Evolutionary conservation across 2,329 filamentous ascomycete species (phyloP), one percentile per base, ranked within the genome.

Genomic region (Neofusicoccum cordaticola): DNA sequence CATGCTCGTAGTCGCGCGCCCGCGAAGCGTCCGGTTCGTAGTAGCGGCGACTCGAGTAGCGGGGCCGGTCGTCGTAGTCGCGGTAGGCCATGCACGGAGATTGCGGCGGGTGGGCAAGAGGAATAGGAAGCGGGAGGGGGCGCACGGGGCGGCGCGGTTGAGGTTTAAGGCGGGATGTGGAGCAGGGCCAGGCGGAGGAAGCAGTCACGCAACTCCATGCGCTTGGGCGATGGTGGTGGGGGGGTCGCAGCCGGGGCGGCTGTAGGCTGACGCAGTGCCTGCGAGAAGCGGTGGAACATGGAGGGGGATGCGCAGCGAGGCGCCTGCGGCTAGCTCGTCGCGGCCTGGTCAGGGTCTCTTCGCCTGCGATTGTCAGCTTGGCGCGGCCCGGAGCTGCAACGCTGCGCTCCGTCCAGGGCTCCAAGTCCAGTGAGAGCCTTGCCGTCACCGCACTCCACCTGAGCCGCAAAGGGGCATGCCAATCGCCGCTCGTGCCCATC

Each of bases 11-110:
- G 62, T 64, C 51, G 51, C 62, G 62, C 51, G 51, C 56, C 50
- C 62, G 62, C 19, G 62, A 63, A 27, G 62, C 57, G 51, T 64
- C 57, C 37, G 62, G 51, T 34, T 56, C 62, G 62, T 64, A 64
- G 62, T 64, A 50, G 62, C 62, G 62, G 47, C 60, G 60, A 41
- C 51, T 53, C 31, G 51, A 41, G 51, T 58, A 56, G 50, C 51
- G 42, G 48, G 61, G 41, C 48, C 48, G 48, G 37, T 53, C 50
- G 61, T 56, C 39, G 61, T 53, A 63, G 44, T 64, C 39, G 44
- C 52, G 52, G 62, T 57, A 64, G 17, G 62, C 52, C 62, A 64
- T 64, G 62, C 58, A 48, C 58, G 58, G 56, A 31, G 15, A 13
- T 19, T 15, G 27, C 6, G 34, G 22, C 12, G 13, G n/a, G 31